Conservation (phyloP, 2,329 filamentous ascomycete species). For the Sporothrix phasma region DNA sequence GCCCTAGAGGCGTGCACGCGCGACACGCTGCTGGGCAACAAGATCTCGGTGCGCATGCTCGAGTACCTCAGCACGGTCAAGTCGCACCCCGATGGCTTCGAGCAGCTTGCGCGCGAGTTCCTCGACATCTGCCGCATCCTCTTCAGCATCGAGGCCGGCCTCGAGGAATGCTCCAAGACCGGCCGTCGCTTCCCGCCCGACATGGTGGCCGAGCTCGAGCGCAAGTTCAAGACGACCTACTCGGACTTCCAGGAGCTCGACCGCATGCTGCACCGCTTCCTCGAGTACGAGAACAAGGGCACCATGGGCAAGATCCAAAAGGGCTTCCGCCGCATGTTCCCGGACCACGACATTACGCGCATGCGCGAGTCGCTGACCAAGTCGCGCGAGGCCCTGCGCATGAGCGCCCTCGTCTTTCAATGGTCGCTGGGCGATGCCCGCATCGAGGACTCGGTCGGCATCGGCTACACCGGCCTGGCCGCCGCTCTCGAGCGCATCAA, state of each 20-base stretch:
- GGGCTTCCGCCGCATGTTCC: slow-evolving; percentile 54
- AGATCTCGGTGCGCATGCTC: slow-evolving; percentile 54
- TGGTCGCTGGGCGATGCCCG: slow-evolving; percentile 52
- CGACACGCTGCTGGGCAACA: slow-evolving; percentile 51
- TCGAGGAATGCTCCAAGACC: slow-evolving; percentile 38
- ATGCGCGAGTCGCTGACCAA: slow-evolving; percentile 47
- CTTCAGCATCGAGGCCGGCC: slow-evolving; percentile 58
- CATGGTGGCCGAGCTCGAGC: slow-evolving; percentile 52
- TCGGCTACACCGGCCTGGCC: slow-evolving; percentile 57
- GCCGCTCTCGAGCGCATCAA: slow-evolving; percentile 50
- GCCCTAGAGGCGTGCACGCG: slow-evolving; percentile 44
- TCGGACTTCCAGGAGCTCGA: slow-evolving; percentile 54
- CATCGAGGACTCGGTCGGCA: slow-evolving; percentile 50
- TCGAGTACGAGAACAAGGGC: slow-evolving; percentile 53
- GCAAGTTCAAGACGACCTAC: slow-evolving; percentile 51
- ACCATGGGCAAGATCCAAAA: slow-evolving; percentile 50
- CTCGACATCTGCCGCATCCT: slow-evolving; percentile 57
- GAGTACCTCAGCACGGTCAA: slow-evolving; percentile 52
- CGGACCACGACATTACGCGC: slow-evolving; percentile 51
- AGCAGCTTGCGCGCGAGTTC: slow-evolving; percentile 53
- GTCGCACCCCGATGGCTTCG: slow-evolving; percentile 44
- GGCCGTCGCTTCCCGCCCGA: slow-evolving; percentile 47
- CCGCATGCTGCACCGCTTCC: slow-evolving; percentile 50
- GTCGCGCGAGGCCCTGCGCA: slow-evolving; percentile 51
- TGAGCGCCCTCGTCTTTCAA: slow-evolving; percentile 55